Percentiles rank a stretch among this genome's conserved stretches.
Conservation (phyloP, 192 early-diverging fungal species). For the Backusella tuberculispora region DNA sequence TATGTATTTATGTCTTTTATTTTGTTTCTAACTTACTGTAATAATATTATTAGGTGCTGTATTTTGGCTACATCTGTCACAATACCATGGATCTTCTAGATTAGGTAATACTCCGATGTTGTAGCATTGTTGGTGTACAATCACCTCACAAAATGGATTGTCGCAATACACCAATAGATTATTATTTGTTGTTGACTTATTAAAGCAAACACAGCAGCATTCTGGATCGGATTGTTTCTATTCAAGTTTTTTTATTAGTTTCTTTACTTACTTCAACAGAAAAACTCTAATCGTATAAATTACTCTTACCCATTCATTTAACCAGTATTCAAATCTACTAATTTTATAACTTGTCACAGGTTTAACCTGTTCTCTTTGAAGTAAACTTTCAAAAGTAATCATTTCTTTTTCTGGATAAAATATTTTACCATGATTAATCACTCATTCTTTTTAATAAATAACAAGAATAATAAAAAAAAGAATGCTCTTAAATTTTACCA, state of each 20-base stretch:
- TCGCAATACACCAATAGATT: constrained; percentile 59
- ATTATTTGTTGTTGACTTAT: constrained; percentile 43
- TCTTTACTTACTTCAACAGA: not conserved
- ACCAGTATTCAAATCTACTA: not conserved
- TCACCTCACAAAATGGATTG: constrained; percentile 32
- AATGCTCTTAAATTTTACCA: not conserved
- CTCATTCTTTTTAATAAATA: too few species aligned
- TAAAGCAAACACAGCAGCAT: constrained; percentile 56
- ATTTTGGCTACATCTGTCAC: constrained; percentile 25
- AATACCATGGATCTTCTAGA: constrained; percentile 26
- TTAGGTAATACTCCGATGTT: constrained; percentile 13
- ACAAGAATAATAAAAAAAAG: too few species aligned
- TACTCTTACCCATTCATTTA: not conserved
- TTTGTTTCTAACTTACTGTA: not conserved
- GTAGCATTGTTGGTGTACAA: constrained; percentile 36
- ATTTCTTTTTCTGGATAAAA: not conserved
- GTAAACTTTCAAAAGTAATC: not conserved
- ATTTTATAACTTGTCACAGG: not conserved
- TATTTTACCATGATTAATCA: too few species aligned
- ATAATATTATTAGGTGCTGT: not conserved
- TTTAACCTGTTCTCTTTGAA: not conserved
- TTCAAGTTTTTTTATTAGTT: not conserved
- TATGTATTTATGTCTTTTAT: not conserved
- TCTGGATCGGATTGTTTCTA: constrained; percentile 58
- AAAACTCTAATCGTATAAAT: not conserved